These are phyloP conservation scores for Neoconidiobolus thromboides DNA, from an alignment of 371 early-diverging fungal species.

Conservation along the genomic window DNA sequence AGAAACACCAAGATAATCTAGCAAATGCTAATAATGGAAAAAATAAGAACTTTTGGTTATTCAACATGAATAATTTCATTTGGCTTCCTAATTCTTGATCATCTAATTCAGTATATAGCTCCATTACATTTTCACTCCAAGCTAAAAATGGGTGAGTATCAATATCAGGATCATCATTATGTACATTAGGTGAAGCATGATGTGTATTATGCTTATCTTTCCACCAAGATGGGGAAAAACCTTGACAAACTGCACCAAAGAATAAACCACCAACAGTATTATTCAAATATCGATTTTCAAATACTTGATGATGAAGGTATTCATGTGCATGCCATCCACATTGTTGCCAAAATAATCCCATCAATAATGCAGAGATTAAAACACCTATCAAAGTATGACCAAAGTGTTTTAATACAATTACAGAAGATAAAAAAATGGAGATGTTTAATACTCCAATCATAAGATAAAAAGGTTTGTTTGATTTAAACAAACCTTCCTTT, in stretches of 20 bases:
- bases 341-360: slow-evolving; percentile 74
- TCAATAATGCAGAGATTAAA: slow-evolving; percentile 28
- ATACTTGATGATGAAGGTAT: slow-evolving; percentile 69
- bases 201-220: slow-evolving; percentile 84
- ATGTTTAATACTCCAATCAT: slow-evolving; percentile 38
- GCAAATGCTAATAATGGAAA: slow-evolving; percentile 68
- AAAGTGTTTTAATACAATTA: slow-evolving; percentile 19
- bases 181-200: slow-evolving; percentile 68
- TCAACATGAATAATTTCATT: slow-evolving; percentile 42
- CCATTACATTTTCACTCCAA: slow-evolving; percentile 68
- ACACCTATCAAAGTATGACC: slow-evolving; percentile 18
- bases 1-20: slow-evolving; percentile 53
- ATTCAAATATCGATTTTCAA: slow-evolving; percentile 40
- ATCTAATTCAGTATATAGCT: slow-evolving; percentile 40
- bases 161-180: slow-evolving; percentile 72
- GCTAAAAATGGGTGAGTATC: slow-evolving; percentile 65
- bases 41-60: slow-evolving; percentile 57
- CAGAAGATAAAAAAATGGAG: slow-evolving; percentile 24
- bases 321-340: slow-evolving; percentile 81
- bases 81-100: slow-evolving; percentile 29
- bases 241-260: slow-evolving; percentile 60
- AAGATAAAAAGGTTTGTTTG: slow-evolving; percentile 43
- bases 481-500: slow-evolving; percentile 41
- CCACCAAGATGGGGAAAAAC: slow-evolving; percentile 64
- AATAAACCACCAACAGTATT: slow-evolving; percentile 37